These are phyloP conservation scores for Crithidia thermophila DNA, from an alignment of 208 protist genomes.

Conservation along the genomic window DNA sequence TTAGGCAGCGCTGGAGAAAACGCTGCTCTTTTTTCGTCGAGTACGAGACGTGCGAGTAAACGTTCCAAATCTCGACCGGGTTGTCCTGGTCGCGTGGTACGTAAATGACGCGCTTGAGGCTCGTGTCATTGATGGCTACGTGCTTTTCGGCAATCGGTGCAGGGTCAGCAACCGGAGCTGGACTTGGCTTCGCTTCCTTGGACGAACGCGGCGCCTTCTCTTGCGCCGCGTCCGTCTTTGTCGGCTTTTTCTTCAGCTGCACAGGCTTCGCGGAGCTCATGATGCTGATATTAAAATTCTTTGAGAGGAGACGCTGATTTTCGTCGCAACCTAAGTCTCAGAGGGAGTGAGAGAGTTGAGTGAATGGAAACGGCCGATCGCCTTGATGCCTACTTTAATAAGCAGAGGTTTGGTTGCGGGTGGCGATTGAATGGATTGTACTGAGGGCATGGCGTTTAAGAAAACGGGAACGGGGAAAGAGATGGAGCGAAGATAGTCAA, in stretches of 20 bases:
- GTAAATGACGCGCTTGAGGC: slow-evolving; percentile 5
- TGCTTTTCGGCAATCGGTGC: neutral
- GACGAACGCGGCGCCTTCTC: neutral
- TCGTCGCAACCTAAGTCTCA: too few species aligned
- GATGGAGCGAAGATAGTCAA: too few species aligned
- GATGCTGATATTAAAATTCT: too few species aligned
- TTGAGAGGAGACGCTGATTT: too few species aligned
- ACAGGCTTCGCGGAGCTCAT: slow-evolving; percentile 11
- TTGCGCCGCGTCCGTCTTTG: neutral
- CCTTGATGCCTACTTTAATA: too few species aligned
- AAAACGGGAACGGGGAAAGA: too few species aligned
- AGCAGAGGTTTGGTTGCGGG: too few species aligned
- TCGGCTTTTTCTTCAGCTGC: slow-evolving; percentile 1
- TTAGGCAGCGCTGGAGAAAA: slow-evolving; percentile 25
- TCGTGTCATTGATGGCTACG: slow-evolving; percentile 11
- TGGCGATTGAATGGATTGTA: too few species aligned
- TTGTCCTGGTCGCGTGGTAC: slow-evolving; percentile 50
- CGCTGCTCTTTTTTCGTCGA: slow-evolving; percentile 48
- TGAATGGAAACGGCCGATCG: too few species aligned
- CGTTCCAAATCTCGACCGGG: slow-evolving; percentile 46
- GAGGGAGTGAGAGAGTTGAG: too few species aligned
- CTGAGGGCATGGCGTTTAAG: too few species aligned
- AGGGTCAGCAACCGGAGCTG: neutral
- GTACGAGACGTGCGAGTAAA: slow-evolving; percentile 58
- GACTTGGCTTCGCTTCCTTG: neutral